Evolutionary conservation across 2,329 filamentous ascomycete genomes (phyloP), one percentile per base, ranked within the genome.

Genomic region (Sodiomyces alkalinus): DNA sequence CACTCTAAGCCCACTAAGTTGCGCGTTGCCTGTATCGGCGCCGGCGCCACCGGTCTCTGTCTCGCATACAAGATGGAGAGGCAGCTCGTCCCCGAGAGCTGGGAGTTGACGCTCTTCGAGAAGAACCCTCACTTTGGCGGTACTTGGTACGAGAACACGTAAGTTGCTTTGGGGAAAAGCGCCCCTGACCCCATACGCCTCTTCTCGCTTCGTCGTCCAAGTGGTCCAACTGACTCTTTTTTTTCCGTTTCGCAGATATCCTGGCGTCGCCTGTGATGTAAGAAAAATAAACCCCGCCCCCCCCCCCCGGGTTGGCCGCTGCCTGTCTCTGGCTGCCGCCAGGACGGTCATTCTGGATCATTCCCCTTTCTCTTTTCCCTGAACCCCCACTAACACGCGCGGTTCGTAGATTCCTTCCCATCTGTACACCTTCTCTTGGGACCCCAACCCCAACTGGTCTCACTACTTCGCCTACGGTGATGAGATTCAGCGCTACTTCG

Each of bases 1-100:
- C 48, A 51, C 33, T 50, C 46, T n/a, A 49, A 49, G 37, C 47
- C 47, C 5, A 43, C 43, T 15, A 50, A 50, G 37, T 25, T 51
- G 16, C 35, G 47, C 6, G 45, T 48, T 4, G 41, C 43, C 21
- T 47, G 45, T 29, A 39, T 46, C 25, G 47, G 47, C 24, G 41
- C 45, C 6, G 45, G 44, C 18, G 44, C 43, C 17, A 42, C 43
- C 6, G 45, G 44, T 4, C 32, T 48, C 5, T 44, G 40, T 29
- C 27, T 46, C 13, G 42, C 41, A 3, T 47, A 47, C 29, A 46
- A 48, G 37, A 45, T 47, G 42, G 39, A 41, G 30, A 39, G 39
- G 34, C 39, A 41, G 32, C 36, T 49, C 37, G 39, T 44, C 3
- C 41, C 40, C 3, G 40, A 36, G 14, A 44, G 39, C 28, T 47